Evolutionary conservation across 345 rosid species (phyloP).

Genomic region (Gossypium bickii): DNA sequence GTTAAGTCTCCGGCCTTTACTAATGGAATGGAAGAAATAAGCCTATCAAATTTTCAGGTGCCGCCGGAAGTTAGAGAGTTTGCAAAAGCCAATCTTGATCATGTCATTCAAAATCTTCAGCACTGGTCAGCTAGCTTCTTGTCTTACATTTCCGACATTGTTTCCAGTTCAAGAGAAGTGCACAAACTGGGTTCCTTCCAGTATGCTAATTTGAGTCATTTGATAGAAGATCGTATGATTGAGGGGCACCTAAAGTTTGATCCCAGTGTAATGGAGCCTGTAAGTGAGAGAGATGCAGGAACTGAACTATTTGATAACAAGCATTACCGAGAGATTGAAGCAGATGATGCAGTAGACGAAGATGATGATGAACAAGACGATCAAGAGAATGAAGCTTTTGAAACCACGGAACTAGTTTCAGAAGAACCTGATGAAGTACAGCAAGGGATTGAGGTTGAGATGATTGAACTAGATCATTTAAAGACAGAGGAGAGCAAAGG

Average conservation of each 20-base stretch:
- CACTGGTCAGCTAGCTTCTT: conserved; percentile 31
- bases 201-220: conserved; percentile 51
- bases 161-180: conserved; percentile 29
- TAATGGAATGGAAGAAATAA: conserved; percentile 26
- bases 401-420: conserved; percentile 16
- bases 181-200: conserved; percentile 28
- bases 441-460: conserved; percentile 9
- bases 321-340: conserved; percentile 6
- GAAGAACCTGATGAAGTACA: conserved; percentile 19
- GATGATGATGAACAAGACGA: conserved; percentile 12
- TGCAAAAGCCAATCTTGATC: conserved; percentile 29
- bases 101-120: conserved; percentile 32
- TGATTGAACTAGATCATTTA: not conserved
- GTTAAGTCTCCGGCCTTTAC: conserved; percentile 29
- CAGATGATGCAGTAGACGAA: conserved; percentile 18
- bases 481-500: conserved; percentile 2
- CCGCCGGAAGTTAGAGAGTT: conserved; percentile 37
- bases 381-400: conserved; percentile 17
- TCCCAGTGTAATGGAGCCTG: conserved; percentile 17
- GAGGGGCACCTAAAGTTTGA: conserved; percentile 24
- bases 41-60: conserved; percentile 27
- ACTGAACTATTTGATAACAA: conserved; percentile 1
- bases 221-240: conserved; percentile 28
- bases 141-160: conserved; percentile 29
- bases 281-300: conserved; percentile 9